phyloP scores from a whole-genome alignment of 2,329 filamentous ascomycete species.

The Spiromastix sp. region DNA sequence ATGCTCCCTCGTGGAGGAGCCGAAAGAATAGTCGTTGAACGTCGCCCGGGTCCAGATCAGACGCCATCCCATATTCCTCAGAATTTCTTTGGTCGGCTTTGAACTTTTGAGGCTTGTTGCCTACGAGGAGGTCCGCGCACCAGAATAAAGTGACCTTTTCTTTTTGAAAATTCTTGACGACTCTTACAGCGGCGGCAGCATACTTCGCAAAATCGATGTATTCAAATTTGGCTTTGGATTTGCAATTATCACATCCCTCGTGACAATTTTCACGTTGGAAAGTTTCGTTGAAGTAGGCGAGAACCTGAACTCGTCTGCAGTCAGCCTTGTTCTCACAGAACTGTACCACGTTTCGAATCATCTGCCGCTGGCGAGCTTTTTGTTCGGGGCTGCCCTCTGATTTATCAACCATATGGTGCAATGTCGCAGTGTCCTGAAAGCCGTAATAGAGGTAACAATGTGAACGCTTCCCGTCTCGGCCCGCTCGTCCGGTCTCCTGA shows the following conservation, averaged over 20 bases:
- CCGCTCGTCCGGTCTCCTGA: slow-evolving; percentile 91
- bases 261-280: slow-evolving; percentile 65
- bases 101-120: slow-evolving; percentile 52
- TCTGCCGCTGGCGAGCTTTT: slow-evolving; percentile 71
- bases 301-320: slow-evolving; percentile 76
- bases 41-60: slow-evolving; percentile 60
- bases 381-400: slow-evolving; percentile 66
- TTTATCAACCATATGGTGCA: slow-evolving; percentile 75
- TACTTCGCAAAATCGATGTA: slow-evolving; percentile 65
- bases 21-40: slow-evolving; percentile 75
- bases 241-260: slow-evolving; percentile 80
- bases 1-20: slow-evolving; percentile 61
- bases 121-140: slow-evolving; percentile 75
- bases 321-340: slow-evolving; percentile 86
- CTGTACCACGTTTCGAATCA: slow-evolving; percentile 74
- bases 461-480: slow-evolving; percentile 77
- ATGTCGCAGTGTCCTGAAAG: slow-evolving; percentile 61
- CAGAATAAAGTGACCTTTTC: slow-evolving; percentile 58
- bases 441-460: slow-evolving; percentile 86
- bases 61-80: slow-evolving; percentile 57
- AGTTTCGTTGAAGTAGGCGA: slow-evolving; percentile 86
- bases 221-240: slow-evolving; percentile 59
- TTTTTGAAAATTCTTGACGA: slow-evolving; percentile 43
- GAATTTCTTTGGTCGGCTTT: slow-evolving; percentile 44
- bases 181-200: slow-evolving; percentile 58